Percentiles rank a stretch among this genome's conserved stretches.
Conservation (phyloP, 2,329 filamentous ascomycete species). For the Colletotrichum echinochloae region DNA sequence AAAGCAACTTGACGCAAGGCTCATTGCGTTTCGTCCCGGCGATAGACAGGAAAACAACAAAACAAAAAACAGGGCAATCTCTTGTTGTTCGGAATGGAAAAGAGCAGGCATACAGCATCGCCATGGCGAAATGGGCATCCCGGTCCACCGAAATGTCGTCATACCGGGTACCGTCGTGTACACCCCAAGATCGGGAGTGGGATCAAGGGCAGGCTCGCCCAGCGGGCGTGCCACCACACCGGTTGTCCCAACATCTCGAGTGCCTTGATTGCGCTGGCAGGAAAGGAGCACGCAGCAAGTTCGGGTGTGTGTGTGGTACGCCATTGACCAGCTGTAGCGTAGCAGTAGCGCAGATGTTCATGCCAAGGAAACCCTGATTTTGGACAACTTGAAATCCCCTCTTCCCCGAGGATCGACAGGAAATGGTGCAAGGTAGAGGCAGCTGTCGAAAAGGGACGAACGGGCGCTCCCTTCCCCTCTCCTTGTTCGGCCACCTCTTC, state of each 20-base stretch:
- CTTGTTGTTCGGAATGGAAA: not conserved
- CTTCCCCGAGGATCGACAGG: not conserved
- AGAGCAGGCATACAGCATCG: not conserved
- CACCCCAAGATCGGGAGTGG: not conserved
- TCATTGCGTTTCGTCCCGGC: not conserved
- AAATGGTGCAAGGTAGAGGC: not conserved
- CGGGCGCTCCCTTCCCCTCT: slow-evolving; percentile 4
- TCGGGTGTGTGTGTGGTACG: not conserved
- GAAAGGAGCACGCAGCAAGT: not conserved
- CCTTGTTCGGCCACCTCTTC: not conserved
- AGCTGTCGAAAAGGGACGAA: slow-evolving; percentile 5
- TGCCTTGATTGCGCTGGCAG: not conserved
- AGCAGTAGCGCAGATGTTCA: not conserved
- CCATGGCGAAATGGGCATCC: slow-evolving; percentile 6
- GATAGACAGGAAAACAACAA: too few species aligned
- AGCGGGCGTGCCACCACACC: not conserved
- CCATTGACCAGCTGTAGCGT: not conserved
- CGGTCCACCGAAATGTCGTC: slow-evolving; percentile 34
- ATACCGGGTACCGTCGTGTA: slow-evolving; percentile 34
- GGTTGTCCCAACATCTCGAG: not conserved
- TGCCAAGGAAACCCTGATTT: slow-evolving; percentile 18
- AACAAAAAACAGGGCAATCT: slow-evolving; percentile 4
- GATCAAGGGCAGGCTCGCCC: not conserved
- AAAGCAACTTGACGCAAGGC: not conserved
- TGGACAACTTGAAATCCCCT: not conserved